Evolutionary conservation across 176 grass and related monocot species (phyloP).

Genomic region (Saccharum officinarum): DNA sequence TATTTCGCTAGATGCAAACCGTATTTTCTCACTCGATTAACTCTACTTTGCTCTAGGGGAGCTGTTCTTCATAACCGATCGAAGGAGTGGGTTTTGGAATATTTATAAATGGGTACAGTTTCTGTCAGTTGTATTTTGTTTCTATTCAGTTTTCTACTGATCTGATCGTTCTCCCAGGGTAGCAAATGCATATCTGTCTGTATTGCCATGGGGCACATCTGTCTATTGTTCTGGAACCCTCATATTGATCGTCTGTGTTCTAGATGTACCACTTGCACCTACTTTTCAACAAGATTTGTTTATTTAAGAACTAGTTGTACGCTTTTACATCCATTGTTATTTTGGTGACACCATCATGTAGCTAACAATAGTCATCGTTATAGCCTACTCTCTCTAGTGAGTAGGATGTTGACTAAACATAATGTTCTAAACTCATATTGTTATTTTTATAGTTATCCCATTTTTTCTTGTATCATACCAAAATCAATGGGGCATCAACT

Average conservation of each 20-base stretch:
- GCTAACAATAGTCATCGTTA: not conserved
- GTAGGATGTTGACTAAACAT: not conserved
- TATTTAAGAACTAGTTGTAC: not conserved
- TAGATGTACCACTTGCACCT: constrained; percentile 4
- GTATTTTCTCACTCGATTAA: constrained; percentile 31
- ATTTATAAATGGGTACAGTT: constrained; percentile 90
- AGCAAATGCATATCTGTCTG: not conserved
- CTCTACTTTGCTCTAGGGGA: constrained; percentile 62
- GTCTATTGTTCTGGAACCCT: not conserved
- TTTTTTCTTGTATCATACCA: not conserved
- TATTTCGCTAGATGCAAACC: not conserved
- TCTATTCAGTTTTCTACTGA: constrained; percentile 10
- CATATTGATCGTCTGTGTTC: constrained; percentile 2
- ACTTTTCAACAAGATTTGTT: not conserved
- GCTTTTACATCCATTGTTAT: constrained; percentile 14
- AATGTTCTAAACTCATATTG: not conserved
- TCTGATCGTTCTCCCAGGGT: not conserved
- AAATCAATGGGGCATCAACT: not conserved
- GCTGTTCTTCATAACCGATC: constrained; percentile 87
- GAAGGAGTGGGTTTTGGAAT: constrained; percentile 88
- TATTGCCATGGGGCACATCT: not conserved
- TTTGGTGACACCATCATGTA: not conserved
- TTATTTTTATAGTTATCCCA: not conserved
- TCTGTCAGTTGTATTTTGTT: constrained; percentile 31
- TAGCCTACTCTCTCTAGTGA: constrained; percentile 8